These are phyloP conservation scores for Capsicum baccatum DNA, from an alignment of 257 asterid species.

Conservation along the genomic window DNA sequence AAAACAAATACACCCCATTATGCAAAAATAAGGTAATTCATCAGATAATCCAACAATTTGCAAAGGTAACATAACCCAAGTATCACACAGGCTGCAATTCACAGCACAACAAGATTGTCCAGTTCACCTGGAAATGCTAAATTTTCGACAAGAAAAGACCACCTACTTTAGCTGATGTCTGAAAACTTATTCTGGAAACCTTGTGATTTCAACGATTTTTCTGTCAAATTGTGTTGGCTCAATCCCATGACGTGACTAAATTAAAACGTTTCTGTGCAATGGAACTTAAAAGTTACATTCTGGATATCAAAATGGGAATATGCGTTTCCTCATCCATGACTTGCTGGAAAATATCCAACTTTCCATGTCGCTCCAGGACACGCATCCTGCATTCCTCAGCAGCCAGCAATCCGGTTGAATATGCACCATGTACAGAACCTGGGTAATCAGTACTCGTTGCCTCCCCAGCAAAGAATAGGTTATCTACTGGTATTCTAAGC, in stretches of 20 bases:
- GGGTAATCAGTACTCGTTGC: slow-evolving; percentile 80
- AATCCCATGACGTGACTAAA: neutral
- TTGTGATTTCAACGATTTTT: slow-evolving; percentile 38
- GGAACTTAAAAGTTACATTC: slow-evolving; percentile 43
- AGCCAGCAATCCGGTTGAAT: slow-evolving; percentile 82
- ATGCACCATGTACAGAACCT: slow-evolving; percentile 94
- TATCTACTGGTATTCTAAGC: slow-evolving; percentile 82
- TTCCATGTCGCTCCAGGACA: slow-evolving; percentile 81
- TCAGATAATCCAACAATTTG: neutral
- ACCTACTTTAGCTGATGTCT: slow-evolving; percentile 39
- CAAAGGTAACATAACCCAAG: neutral
- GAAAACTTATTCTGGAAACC: slow-evolving; percentile 45
- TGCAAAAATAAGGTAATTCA: neutral
- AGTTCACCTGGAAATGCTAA: neutral
- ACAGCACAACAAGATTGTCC: neutral
- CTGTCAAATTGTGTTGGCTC: slow-evolving; percentile 28
- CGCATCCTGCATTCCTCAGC: slow-evolving; percentile 94
- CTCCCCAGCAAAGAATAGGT: slow-evolving; percentile 90
- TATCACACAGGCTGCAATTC: slow-evolving; percentile 10
- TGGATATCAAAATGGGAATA: slow-evolving; percentile 72
- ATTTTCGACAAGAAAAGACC: neutral
- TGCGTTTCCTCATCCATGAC: slow-evolving; percentile 65
- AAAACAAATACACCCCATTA: neutral
- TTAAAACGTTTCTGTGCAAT: neutral
- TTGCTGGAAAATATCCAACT: slow-evolving; percentile 70